A percentile compares a stretch with the other conserved stretches of the same genome.
phyloP scores from a whole-genome alignment of 306 rosid species.

The Arachis stenosperma region DNA sequence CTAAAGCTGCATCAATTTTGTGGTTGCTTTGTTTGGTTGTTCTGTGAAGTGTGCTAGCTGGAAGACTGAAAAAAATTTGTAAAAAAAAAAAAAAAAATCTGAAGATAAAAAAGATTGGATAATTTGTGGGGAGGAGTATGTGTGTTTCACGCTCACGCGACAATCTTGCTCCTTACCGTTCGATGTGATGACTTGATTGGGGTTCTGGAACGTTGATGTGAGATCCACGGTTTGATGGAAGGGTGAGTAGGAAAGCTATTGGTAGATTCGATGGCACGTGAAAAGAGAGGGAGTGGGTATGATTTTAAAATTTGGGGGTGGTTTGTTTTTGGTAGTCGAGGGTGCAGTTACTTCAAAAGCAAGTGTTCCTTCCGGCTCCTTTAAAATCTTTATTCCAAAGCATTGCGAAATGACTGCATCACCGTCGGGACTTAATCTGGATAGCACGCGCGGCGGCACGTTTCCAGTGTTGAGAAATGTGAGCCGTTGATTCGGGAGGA shows the following conservation, averaged over 20 bases:
- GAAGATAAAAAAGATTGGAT: conserved; percentile 43
- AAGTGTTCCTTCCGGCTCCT: conserved; percentile 56
- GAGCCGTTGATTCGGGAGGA: conserved; percentile 11
- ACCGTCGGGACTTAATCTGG: not conserved
- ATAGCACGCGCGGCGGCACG: conserved; percentile 28
- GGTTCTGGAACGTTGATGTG: not conserved
- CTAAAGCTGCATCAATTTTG: conserved; percentile 58
- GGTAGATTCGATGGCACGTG: not conserved
- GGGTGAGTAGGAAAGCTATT: not conserved
- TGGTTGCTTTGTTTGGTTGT: conserved; percentile 43
- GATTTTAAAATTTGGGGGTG: conserved; percentile 22
- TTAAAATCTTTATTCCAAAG: conserved; percentile 64
- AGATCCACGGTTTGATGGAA: not conserved
- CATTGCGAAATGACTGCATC: conserved; percentile 38
- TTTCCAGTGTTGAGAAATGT: not conserved
- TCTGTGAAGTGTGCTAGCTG: conserved; percentile 41
- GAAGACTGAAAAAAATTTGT: conserved; percentile 35
- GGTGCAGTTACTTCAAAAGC: conserved; percentile 63
- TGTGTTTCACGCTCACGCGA: not conserved
- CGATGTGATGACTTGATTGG: not conserved
- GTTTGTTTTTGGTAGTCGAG: conserved; percentile 49
- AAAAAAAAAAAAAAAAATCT: not conserved
- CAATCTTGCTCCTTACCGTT: not conserved
- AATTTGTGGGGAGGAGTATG: conserved; percentile 14
- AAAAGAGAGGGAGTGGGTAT: not conserved